Evolutionary conservation across 1,284 basidiomycete species (phyloP).

Genomic region (Malassezia sympodialis): DNA sequence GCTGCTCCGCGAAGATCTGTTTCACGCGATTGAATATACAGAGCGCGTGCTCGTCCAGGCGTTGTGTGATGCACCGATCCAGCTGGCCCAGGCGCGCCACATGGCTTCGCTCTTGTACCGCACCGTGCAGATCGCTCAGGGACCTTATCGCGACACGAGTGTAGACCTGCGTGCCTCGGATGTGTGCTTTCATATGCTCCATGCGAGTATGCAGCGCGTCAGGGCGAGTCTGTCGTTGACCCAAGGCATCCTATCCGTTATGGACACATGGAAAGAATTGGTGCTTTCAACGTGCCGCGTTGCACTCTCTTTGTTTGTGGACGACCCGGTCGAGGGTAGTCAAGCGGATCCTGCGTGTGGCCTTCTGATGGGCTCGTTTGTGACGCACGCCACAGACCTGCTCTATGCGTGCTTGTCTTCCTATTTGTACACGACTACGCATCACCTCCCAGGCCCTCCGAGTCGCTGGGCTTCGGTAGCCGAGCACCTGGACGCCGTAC

Average conservation of each 20-base stretch:
- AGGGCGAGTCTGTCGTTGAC: background rate
- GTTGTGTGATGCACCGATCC: background rate
- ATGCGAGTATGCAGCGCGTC: background rate
- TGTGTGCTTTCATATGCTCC: constrained; percentile 5
- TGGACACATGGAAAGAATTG: constrained; percentile 7
- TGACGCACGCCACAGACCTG: background rate
- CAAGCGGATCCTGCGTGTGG: background rate
- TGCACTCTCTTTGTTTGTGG: constrained; percentile 8
- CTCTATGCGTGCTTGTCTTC: background rate
- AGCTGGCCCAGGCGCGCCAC: constrained; percentile 4
- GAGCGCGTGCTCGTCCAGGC: background rate
- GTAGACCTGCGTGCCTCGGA: background rate
- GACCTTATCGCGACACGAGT: background rate
- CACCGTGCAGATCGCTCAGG: background rate
- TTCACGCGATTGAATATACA: background rate
- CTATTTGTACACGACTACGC: background rate
- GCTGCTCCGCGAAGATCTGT: background rate
- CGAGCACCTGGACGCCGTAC: background rate
- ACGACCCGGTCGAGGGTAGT: background rate
- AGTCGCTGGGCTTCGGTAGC: background rate
- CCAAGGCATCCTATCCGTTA: background rate
- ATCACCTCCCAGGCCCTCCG: background rate
- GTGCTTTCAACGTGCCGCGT: background rate
- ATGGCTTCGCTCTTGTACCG: background rate
- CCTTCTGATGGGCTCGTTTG: constrained; percentile 1